These are phyloP conservation scores for Ceratocystis lukuohia DNA, from an alignment of 2,329 filamentous ascomycete genomes.

Conservation along the genomic window DNA sequence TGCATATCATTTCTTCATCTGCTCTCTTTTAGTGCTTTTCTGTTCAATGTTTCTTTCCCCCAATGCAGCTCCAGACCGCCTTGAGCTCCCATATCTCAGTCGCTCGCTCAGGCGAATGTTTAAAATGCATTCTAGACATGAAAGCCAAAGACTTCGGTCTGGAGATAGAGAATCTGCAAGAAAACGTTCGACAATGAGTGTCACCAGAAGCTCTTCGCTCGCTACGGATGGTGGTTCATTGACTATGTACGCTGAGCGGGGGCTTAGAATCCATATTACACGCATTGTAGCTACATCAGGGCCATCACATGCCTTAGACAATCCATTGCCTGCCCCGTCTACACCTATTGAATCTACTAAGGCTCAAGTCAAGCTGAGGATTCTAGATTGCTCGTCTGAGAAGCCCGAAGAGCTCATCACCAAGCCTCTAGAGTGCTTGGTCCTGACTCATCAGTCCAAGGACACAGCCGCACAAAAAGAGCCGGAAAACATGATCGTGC, in stretches of 20 bases:
- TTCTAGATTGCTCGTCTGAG: conserved; percentile 9
- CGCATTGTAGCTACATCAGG: not conserved
- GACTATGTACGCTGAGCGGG: not conserved
- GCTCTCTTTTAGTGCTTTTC: not conserved
- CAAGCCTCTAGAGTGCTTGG: not conserved
- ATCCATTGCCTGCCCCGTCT: not conserved
- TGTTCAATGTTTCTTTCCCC: not conserved
- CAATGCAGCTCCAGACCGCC: not conserved
- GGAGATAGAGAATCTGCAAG: not conserved
- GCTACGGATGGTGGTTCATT: not conserved
- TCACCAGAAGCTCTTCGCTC: not conserved
- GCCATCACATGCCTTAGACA: not conserved
- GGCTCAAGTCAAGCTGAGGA: conserved; percentile 7
- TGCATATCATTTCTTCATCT: not conserved
- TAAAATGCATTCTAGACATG: not conserved
- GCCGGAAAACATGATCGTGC: not conserved
- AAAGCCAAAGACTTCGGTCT: not conserved
- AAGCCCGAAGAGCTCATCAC: conserved; percentile 1
- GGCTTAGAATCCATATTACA: not conserved
- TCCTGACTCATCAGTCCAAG: not conserved
- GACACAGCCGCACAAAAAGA: not conserved
- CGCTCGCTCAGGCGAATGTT: conserved; percentile 1
- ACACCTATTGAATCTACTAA: not conserved
- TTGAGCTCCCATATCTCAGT: conserved; percentile 5
- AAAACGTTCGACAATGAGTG: too few relatives aligned